Conservation (phyloP, 495 filamentous ascomycete species). For the Bacidia gigantensis region DNA sequence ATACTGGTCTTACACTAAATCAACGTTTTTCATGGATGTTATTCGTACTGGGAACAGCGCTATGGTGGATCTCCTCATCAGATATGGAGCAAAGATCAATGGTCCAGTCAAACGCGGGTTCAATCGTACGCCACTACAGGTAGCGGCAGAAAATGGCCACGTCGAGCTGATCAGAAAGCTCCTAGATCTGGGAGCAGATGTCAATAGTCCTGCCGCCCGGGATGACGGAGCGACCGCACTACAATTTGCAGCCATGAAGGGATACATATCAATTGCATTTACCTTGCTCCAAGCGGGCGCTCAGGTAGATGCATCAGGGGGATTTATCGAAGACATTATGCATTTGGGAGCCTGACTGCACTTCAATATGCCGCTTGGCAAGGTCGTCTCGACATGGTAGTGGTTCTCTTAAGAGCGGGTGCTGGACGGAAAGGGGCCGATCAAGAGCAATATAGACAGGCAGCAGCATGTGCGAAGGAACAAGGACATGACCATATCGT, state of each 20-base stretch:
- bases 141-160: conserved; percentile 16
- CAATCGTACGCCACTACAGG: conserved; percentile 19
- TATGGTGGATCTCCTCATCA: conserved; percentile 7
- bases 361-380: too few relatives aligned
- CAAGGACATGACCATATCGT: too few relatives aligned
- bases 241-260: conserved; percentile 18
- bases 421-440: too few relatives aligned
- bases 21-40: too few relatives aligned
- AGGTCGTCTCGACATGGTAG: too few relatives aligned
- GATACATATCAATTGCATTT: conserved; percentile 15
- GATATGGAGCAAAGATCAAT: conserved; percentile 5
- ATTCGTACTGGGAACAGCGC: neutral
- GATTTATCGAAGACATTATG: too few relatives aligned
- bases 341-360: too few relatives aligned
- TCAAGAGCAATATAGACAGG: too few relatives aligned
- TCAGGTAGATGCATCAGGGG: conserved; percentile 22
- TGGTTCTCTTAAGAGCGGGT: too few relatives aligned
- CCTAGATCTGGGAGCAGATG: conserved; percentile 18
- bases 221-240: conserved; percentile 17
- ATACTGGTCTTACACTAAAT: too few relatives aligned
- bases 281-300: conserved; percentile 18
- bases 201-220: conserved; percentile 19
- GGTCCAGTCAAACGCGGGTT: neutral
- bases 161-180: conserved; percentile 18
- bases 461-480: too few relatives aligned